A percentile compares a stretch with the other conserved stretches of the same genome.
These are phyloP conservation scores for Hericium alpestre DNA, from an alignment of 768 basidiomycete genomes.

Conservation along the genomic window DNA sequence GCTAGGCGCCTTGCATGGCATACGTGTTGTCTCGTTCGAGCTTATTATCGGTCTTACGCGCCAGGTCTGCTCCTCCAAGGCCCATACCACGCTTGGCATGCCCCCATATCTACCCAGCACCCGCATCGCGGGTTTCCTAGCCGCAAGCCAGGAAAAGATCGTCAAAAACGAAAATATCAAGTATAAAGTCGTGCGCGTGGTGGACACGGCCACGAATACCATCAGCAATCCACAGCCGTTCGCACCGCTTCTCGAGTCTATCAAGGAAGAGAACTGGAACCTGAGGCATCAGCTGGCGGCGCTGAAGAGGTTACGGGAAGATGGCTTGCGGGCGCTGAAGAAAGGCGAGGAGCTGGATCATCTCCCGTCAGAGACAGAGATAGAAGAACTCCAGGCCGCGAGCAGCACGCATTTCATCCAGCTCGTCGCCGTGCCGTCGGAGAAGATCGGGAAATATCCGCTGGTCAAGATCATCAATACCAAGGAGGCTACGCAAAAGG, in stretches of 20 bases:
- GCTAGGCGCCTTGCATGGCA: not conserved
- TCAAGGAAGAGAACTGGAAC: not conserved
- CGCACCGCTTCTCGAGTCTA: slow-evolving; percentile 4
- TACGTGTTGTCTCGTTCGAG: not conserved
- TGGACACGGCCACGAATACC: slow-evolving; percentile 11
- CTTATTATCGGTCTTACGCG: not conserved
- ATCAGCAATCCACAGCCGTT: slow-evolving; percentile 6
- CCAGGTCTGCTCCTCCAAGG: not conserved
- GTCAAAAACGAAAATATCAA: slow-evolving; percentile 8
- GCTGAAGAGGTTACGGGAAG: too few relatives aligned
- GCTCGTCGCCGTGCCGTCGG: slow-evolving; percentile 10
- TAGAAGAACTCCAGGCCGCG: not conserved
- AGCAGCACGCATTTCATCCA: slow-evolving; percentile 7
- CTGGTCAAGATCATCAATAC: slow-evolving; percentile 9
- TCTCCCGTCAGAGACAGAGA: not conserved
- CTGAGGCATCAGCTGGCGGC: not conserved
- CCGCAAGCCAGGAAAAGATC: not conserved
- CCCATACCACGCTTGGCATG: not conserved
- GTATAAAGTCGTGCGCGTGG: slow-evolving; percentile 10
- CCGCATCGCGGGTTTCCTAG: too few relatives aligned
- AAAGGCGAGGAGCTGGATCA: too few relatives aligned
- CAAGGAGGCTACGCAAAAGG: slow-evolving; percentile 4
- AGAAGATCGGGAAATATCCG: slow-evolving; percentile 8
- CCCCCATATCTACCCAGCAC: not conserved
- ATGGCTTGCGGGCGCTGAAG: too few relatives aligned